Evolutionary conservation across 768 basidiomycete genomes (phyloP), one percentile per base, ranked within the genome.

Genomic region (Termitomyces sp.): DNA sequence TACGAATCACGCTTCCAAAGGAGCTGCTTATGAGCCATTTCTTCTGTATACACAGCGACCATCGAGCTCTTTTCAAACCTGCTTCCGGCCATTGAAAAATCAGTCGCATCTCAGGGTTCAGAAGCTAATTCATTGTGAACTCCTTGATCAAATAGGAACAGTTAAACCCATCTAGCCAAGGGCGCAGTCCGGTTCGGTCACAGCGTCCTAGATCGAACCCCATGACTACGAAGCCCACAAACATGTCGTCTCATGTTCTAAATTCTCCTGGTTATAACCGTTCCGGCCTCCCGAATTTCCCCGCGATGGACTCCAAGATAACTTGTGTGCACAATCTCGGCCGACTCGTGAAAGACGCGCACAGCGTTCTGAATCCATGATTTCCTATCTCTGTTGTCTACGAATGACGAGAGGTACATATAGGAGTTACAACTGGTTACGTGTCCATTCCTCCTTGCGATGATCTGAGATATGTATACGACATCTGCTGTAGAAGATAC

Each of bases 201-300:
- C 30, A 41, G 32, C n/a, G 15, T 30, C 15, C 26, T 3, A 21
- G 17, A 41, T 51, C 17, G 11, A 17, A 43, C 15, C 43, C 17
- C 41, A 44, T 44, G 41, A 34, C 15, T 44, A 1, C 32, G 8
- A 22, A 38, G 3, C 19, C 35, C 17, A 52, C 17, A 42, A 21
- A 43, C 21, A 53, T 10, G 38, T 40, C 49, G 24, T n/a, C 37
- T 17, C 37, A 50, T 24, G 11, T 47, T 24, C 48, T 38, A 49
- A 49, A 38, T 35, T 5, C 2, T 26, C 22, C 17, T 38, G 35
- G 22, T 24, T 21, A 24, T 35, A 26, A 50, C 32, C 54, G 54
- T 14, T 3, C 54, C 54, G 54, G n/a, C 10, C 40, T 50, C 34
- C 54, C 54, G 48, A 45, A 55, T 15, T 44, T 22, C 54, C 37